These are phyloP conservation scores for Microbotryomycetes sp. DNA, from an alignment of 1,284 basidiomycete species.

Conservation along the genomic window DNA sequence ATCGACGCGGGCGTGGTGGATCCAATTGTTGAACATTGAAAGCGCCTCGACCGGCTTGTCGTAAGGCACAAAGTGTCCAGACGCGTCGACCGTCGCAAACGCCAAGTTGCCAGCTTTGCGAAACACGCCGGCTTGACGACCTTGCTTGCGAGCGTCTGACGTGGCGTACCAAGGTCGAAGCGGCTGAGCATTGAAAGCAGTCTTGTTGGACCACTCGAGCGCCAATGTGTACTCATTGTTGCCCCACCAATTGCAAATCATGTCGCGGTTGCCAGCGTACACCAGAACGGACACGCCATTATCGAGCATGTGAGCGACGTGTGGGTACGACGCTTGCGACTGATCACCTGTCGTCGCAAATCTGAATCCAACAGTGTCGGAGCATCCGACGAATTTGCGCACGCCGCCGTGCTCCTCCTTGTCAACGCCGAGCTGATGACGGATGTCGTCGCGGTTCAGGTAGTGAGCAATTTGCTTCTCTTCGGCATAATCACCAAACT, in stretches of 20 bases:
- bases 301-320: constrained; percentile 28
- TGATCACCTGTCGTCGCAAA: constrained; percentile 31
- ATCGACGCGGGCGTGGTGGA: not conserved
- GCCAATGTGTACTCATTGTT: constrained; percentile 27
- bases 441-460: constrained; percentile 28
- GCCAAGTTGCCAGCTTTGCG: constrained; percentile 28
- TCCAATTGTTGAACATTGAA: constrained; percentile 29
- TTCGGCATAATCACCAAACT: constrained; percentile 33
- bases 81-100: constrained; percentile 30
- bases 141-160: not conserved
- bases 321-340: constrained; percentile 27
- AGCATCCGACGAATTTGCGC: constrained; percentile 32
- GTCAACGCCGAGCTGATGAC: constrained; percentile 32
- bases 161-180: constrained; percentile 28
- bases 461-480: constrained; percentile 27
- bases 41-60: constrained; percentile 31
- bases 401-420: constrained; percentile 24
- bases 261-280: constrained; percentile 32
- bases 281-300: constrained; percentile 26
- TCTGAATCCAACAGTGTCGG: constrained; percentile 25
- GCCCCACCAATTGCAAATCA: constrained; percentile 28
- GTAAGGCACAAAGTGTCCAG: constrained; percentile 31
- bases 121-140: constrained; percentile 24
- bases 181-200: constrained; percentile 17
- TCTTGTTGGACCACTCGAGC: constrained; percentile 27